These are phyloP conservation scores for Skeletonema costatum DNA, from an alignment of 108 stramenopile genomes.

Conservation along the genomic window DNA sequence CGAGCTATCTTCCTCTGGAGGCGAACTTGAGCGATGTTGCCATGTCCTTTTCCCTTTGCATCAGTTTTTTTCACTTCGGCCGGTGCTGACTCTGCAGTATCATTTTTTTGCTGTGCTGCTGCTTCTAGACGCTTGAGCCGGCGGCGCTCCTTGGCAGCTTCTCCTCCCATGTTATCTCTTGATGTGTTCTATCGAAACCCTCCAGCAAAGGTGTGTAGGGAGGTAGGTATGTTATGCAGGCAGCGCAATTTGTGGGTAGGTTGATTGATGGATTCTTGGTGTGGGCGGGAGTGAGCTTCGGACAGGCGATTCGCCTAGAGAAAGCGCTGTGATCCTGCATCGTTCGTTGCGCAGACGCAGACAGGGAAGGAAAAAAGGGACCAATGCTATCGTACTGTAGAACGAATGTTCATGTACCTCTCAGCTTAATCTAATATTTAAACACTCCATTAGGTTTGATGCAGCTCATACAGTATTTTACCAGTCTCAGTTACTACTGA, in stretches of 20 bases:
- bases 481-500: background rate
- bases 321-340: background rate
- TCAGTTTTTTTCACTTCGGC: background rate
- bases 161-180: constrained; percentile 60
- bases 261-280: background rate
- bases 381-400: no score
- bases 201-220: no score
- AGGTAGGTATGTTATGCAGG: no score
- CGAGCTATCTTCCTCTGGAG: constrained; percentile 28
- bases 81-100: background rate
- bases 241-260: background rate
- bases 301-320: background rate
- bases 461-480: no score
- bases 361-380: no score
- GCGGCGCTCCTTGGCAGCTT: constrained; percentile 76
- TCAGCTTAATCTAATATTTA: background rate
- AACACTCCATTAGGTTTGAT: no score
- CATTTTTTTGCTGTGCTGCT: background rate
- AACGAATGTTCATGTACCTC: no score
- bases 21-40: constrained; percentile 10
- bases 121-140: constrained; percentile 55
- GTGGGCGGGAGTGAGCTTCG: no score
- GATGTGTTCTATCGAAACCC: no score
- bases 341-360: no score
- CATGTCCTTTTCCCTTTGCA: constrained; percentile 13